These are phyloP conservation scores for Blastobotrys robertii DNA, from an alignment of 805 yeast genomes.

Conservation along the genomic window DNA sequence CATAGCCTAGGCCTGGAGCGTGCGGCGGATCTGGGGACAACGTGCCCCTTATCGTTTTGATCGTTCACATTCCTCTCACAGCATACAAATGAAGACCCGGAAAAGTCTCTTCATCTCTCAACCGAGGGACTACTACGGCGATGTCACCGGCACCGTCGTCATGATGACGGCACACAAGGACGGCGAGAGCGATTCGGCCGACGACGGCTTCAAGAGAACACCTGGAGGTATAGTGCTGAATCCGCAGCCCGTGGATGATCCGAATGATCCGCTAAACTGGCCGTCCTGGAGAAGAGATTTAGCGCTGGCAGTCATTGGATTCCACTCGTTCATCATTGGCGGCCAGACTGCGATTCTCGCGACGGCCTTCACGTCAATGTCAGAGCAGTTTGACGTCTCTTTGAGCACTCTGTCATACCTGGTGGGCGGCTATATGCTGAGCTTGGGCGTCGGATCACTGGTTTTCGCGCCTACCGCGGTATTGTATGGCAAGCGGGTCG, in stretches of 20 bases:
- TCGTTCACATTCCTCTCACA: no score
- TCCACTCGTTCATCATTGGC: conserved; percentile 50
- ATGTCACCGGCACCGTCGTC: conserved; percentile 37
- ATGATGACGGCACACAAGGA: conserved; percentile 13
- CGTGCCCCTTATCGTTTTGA: no score
- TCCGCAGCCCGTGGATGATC: conserved; percentile 56
- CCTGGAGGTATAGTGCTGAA: conserved; percentile 40
- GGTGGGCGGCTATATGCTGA: conserved; percentile 50
- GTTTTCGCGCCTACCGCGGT: conserved; percentile 50
- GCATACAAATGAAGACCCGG: not conserved
- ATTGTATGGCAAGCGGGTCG: conserved; percentile 47
- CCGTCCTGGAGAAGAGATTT: conserved; percentile 49
- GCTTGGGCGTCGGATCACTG: conserved; percentile 50
- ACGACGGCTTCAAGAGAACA: conserved; percentile 33
- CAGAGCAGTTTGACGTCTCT: conserved; percentile 35
- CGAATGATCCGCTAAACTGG: conserved; percentile 62
- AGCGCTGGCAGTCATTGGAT: conserved; percentile 43
- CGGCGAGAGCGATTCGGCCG: conserved; percentile 10
- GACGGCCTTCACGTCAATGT: conserved; percentile 39
- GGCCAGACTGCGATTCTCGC: conserved; percentile 55
- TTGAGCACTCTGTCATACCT: conserved; percentile 38
- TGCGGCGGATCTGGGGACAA: no score
- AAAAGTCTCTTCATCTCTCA: conserved; percentile 32
- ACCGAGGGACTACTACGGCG: conserved; percentile 27
- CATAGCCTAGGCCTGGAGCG: no score